phyloP scores from a whole-genome alignment of 176 grass and related monocot species.

The Thalia dealbata region DNA sequence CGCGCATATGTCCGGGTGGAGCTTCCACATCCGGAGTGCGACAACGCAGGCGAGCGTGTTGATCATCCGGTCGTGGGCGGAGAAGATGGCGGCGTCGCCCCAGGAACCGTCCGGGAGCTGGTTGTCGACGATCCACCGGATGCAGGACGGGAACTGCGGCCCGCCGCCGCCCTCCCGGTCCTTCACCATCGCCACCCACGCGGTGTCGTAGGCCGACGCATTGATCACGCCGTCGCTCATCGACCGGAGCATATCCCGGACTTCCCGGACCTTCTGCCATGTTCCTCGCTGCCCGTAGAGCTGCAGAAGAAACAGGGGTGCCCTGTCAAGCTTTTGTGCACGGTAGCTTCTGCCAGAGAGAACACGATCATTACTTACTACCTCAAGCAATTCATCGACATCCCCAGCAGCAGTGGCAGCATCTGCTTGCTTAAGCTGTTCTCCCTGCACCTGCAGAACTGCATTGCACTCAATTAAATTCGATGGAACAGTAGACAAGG shows the following conservation, averaged over 20 bases:
- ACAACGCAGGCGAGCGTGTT: slow-evolving; percentile 50
- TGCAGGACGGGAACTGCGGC: slow-evolving; percentile 38
- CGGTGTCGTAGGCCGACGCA: slow-evolving; percentile 51
- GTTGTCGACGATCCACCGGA: slow-evolving; percentile 47
- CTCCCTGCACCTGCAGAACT: too few species aligned
- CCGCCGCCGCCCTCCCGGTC: neutral
- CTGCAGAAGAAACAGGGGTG: neutral
- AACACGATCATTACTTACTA: too few species aligned
- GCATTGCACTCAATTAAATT: too few species aligned
- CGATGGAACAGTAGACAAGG: too few species aligned
- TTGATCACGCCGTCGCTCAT: slow-evolving; percentile 34
- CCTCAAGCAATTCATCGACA: too few species aligned
- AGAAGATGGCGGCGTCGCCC: slow-evolving; percentile 37
- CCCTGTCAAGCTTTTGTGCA: neutral
- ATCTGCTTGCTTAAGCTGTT: too few species aligned
- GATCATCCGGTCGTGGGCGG: slow-evolving; percentile 39
- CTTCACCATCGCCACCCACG: slow-evolving; percentile 49
- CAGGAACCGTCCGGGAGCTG: slow-evolving; percentile 52
- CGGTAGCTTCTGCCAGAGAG: neutral
- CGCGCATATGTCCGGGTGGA: slow-evolving; percentile 25
- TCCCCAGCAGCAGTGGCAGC: too few species aligned
- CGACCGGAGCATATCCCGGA: slow-evolving; percentile 17
- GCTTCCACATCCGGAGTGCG: slow-evolving; percentile 48
- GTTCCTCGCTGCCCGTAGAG: neutral
- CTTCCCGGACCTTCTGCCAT: slow-evolving; percentile 1